phyloP scores from a whole-genome alignment of 768 basidiomycete species.

The Boletus subparvulus region DNA sequence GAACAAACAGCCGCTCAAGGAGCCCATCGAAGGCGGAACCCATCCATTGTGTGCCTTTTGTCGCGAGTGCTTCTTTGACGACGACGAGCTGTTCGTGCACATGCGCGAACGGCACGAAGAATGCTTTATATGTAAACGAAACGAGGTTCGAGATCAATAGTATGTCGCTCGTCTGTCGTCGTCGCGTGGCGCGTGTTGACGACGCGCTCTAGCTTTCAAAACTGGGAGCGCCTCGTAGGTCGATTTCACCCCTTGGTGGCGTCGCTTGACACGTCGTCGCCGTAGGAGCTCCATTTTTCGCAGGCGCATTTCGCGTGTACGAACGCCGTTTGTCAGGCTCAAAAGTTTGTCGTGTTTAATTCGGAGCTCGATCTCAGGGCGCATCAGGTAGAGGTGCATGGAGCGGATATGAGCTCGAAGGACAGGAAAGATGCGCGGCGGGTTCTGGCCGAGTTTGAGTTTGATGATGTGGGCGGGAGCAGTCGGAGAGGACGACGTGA shows the following conservation, averaged over 20 bases:
- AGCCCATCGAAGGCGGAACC: conserved; percentile 65
- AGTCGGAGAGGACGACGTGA: conserved; percentile 47
- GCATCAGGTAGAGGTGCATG: conserved; percentile 86
- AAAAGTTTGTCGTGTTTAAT: conserved; percentile 94
- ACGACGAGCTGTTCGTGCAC: conserved; percentile 90
- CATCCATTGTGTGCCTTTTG: conserved; percentile 89
- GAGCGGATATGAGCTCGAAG: conserved; percentile 65
- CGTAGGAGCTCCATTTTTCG: conserved; percentile 74
- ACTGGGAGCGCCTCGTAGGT: conserved; percentile 74
- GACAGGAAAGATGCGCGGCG: conserved; percentile 69
- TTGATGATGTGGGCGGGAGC: conserved; percentile 54
- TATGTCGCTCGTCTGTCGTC: conserved; percentile 41
- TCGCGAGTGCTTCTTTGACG: conserved; percentile 88
- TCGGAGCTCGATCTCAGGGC: conserved; percentile 86
- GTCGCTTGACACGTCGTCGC: conserved; percentile 1
- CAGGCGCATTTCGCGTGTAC: conserved; percentile 76
- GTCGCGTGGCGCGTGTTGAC: not conserved
- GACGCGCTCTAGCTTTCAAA: conserved; percentile 56
- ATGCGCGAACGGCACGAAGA: conserved; percentile 95
- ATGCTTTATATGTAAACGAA: conserved; percentile 90
- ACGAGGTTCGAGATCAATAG: conserved; percentile 83
- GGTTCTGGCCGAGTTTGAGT: conserved; percentile 65
- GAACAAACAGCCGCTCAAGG: conserved; percentile 44
- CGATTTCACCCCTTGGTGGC: not conserved
- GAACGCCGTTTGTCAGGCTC: conserved; percentile 69